Evolutionary conservation across 345 rosid species (phyloP), one percentile per base, ranked within the genome.

Genomic region (Ceriops tagal): DNA sequence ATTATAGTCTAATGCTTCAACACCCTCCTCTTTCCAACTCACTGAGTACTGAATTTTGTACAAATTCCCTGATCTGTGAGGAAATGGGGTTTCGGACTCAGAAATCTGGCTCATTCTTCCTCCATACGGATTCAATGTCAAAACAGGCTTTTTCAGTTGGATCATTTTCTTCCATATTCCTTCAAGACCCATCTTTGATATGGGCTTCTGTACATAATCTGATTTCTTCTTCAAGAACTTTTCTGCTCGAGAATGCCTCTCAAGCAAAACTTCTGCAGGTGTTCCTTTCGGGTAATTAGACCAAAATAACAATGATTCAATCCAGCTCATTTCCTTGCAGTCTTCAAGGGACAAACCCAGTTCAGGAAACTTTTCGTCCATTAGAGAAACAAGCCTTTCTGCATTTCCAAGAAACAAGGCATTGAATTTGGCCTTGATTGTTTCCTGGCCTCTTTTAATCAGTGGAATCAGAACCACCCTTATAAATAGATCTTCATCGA

Each of bases 161-260:
- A 83, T 77, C 92, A 89, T 76, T 71, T 65, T 83, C 37, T 86
- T 77, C 86, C 87, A 92, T 5, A 92, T 15, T 34, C 73, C 68
- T 27, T 79, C 80, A 28, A 92, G 19, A 61, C 15, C 74, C 82
- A 1, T 67, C 49, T 64, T 61, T 80, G 82, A 49, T 47, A 92
- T 86, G 18, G 80, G 86, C 0, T 67, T 69, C 22, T 43, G 84
- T 0, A 89, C 89, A 46, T 89, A 89, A 65, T 92, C 93, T 0
- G 97, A 92, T 51, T 86, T 92, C 80, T 93, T 86, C 73, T 91
- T 91, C 4, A 78, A 28, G 77, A 83, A 87, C 37, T 65, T 58
- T 0, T 86, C 83, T 0, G 73, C 11, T 55, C 84, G 67, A 0
- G 77, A 78, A 5, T 83, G 37, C 43, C 95, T 67, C 30, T 84